Evolutionary conservation across 106 monocot genomes (phyloP).

Genomic region (Dendrobium catenatum): DNA sequence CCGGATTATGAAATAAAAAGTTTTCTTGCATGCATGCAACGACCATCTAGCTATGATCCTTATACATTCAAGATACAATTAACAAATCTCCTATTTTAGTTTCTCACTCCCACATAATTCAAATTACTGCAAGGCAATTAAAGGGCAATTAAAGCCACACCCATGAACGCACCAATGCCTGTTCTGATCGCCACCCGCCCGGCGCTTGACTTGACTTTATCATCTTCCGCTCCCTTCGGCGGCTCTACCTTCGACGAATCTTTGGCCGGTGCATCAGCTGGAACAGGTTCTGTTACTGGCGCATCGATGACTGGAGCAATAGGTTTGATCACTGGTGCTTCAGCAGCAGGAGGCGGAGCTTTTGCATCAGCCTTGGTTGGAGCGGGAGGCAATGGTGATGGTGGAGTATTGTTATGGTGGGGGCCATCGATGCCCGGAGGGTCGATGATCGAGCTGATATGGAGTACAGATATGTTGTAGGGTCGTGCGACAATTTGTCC

Average conservation of each 20-base stretch:
- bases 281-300: neutral
- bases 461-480: conserved; percentile 51
- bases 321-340: neutral
- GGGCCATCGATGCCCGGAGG: conserved; percentile 23
- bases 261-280: neutral
- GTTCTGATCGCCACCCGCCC: neutral
- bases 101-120: neutral
- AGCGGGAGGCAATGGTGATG: neutral
- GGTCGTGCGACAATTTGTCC: conserved; percentile 19
- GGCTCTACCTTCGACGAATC: neutral
- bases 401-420: neutral
- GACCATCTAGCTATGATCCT: too few species aligned
- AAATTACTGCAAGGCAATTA: neutral
- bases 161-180: neutral
- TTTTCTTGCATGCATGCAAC: neutral
- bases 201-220: neutral
- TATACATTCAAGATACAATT: neutral
- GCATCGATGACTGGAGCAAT: neutral
- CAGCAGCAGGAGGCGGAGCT: neutral
- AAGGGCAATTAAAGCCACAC: neutral
- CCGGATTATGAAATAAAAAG: too few species aligned
- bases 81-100: neutral
- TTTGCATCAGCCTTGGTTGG: neutral
- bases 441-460: conserved; percentile 32
- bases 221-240: neutral